phyloP scores from a whole-genome alignment of 768 basidiomycete species.

The Boletus rubroflammeus region DNA sequence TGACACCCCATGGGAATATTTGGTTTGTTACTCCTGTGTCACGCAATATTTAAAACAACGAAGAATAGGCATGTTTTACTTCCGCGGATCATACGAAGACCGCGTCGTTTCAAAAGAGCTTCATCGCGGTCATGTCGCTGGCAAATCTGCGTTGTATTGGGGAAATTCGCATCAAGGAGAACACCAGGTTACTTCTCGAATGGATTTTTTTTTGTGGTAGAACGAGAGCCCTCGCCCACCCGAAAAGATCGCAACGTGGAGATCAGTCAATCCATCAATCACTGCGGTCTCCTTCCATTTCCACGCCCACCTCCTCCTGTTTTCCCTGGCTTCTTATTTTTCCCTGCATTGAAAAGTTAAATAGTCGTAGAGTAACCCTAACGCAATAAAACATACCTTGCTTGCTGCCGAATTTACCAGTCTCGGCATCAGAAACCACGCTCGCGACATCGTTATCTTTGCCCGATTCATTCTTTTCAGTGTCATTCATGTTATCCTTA shows the following conservation, averaged over 20 bases:
- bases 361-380: neutral
- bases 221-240: neutral
- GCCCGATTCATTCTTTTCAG: slow-evolving; percentile 26
- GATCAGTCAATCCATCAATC: neutral
- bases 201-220: slow-evolving; percentile 1
- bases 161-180: slow-evolving; percentile 1
- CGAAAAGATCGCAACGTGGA: neutral
- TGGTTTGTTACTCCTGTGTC: neutral
- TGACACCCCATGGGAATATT: neutral
- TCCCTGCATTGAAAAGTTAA: slow-evolving; percentile 13
- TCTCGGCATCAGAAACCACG: slow-evolving; percentile 22
- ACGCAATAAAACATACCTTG: slow-evolving; percentile 14
- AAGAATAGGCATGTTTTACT: neutral
- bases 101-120: neutral
- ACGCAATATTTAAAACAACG: slow-evolving; percentile 1
- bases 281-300: neutral
- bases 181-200: slow-evolving; percentile 19
- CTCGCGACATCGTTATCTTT: slow-evolving; percentile 21
- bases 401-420: neutral
- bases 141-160: slow-evolving; percentile 6
- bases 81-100: slow-evolving; percentile 9
- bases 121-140: slow-evolving; percentile 10
- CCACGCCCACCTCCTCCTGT: neutral
- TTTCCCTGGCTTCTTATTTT: neutral
- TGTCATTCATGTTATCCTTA: slow-evolving; percentile 21